Evolutionary conservation across 2,329 filamentous ascomycete genomes (phyloP), one percentile per base, ranked within the genome.

Genomic region (Alternaria brassicicola): DNA sequence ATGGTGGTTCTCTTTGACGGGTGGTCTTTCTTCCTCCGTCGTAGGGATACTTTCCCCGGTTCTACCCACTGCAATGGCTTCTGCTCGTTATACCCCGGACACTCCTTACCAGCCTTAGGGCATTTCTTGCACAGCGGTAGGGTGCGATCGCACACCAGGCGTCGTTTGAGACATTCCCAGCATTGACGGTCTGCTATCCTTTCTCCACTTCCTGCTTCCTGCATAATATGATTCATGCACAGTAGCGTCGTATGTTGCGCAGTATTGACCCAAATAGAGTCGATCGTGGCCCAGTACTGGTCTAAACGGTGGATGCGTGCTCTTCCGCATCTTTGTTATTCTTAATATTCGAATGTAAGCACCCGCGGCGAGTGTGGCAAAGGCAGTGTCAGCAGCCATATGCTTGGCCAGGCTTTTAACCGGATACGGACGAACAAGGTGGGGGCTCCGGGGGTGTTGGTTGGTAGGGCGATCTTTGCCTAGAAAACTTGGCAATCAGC

Each of bases 31-130:
- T 39, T 60, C 30, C 57, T 59, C 35, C 36, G 38, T 45, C 64
- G 55, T 2, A 64, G 68, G 1, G 58, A 67, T 13, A 73, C 63
- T 41, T 63, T 66, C 1, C 70, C 70, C 0, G 66, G 64, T 25
- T 64, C 54, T 9, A 71, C 52, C 69, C 70, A 73, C 30, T 69
- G 65, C 31, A 73, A 45, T 19, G 70, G 69, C 49, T 69, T 73
- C 46, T 68, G 59, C 21, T 66, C 62, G 38, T 64, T 62, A 21
- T 71, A 71, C 2, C 70, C 69, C 1, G 69, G 65, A 33, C 69
- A 73, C 6, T 65, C 56, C 19, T 52, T 67, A 7, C 69, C 66
- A n/a, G 59, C 36, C 36, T 64, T 68, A 12, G 49, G 28, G 55
- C 69, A 73, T 33, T 71, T 71, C 31, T 64, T 67, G 54, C 70